phyloP scores from a whole-genome alignment of 2,329 filamentous ascomycete genomes.

The Diaporthe aspalathi region DNA sequence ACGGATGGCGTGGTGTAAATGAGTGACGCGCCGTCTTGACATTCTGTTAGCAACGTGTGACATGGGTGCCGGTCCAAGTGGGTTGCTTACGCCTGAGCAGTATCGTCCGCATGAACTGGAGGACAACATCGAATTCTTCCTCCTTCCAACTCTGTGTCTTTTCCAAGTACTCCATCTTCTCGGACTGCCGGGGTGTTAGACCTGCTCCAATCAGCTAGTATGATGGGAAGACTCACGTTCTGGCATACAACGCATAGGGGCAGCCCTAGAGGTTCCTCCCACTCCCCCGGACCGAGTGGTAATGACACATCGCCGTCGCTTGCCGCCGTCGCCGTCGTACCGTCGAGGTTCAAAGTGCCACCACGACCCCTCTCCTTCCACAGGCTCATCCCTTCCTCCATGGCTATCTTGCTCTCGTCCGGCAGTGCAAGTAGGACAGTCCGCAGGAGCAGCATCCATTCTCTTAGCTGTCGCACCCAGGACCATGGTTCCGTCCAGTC shows the following conservation, averaged over 20 bases:
- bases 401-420: slow-evolving; percentile 79
- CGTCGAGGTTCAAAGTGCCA: slow-evolving; percentile 72
- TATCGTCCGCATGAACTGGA: slow-evolving; percentile 91
- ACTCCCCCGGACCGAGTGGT: slow-evolving; percentile 88
- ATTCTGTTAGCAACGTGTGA: slow-evolving; percentile 43
- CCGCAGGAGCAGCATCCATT: slow-evolving; percentile 88
- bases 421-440: slow-evolving; percentile 80
- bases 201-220: neutral
- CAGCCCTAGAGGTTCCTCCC: slow-evolving; percentile 89
- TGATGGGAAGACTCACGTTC: slow-evolving; percentile 70
- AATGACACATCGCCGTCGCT: slow-evolving; percentile 76
- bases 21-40: slow-evolving; percentile 80
- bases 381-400: slow-evolving; percentile 86
- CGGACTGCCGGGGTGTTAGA: slow-evolving; percentile 65
- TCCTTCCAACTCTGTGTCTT: slow-evolving; percentile 94
- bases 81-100: slow-evolving; percentile 80
- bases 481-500: slow-evolving; percentile 96
- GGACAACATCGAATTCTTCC: slow-evolving; percentile 93
- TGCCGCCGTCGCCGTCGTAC: slow-evolving; percentile 66
- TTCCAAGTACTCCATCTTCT: slow-evolving; percentile 91
- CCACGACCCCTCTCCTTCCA: slow-evolving; percentile 82
- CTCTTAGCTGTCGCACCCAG: slow-evolving; percentile 89
- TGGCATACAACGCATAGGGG: slow-evolving; percentile 96
- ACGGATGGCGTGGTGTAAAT: slow-evolving; percentile 85
- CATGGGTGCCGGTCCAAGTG: slow-evolving; percentile 24